A percentile compares a stretch with the other conserved stretches of the same genome.
Evolutionary conservation across 1,284 basidiomycete genomes (phyloP).

Genomic region (Ganoderma lucidum): DNA sequence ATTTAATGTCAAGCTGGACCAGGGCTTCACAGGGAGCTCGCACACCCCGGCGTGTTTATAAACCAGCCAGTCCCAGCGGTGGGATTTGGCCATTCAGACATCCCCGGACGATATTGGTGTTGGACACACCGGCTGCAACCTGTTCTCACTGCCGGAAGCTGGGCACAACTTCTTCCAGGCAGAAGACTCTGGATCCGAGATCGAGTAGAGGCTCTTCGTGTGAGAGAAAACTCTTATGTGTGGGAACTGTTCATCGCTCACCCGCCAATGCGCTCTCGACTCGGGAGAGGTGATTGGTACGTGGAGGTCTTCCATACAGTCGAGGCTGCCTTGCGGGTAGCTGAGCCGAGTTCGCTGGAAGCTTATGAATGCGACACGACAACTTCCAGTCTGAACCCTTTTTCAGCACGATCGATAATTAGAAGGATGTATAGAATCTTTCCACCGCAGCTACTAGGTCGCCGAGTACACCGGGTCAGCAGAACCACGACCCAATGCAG

Average conservation of each 20-base stretch:
- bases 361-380: neutral
- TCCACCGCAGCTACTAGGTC: neutral
- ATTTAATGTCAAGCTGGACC: constrained; percentile 12
- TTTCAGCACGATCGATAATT: neutral
- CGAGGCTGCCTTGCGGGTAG: neutral
- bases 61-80: constrained; percentile 26
- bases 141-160: constrained; percentile 23
- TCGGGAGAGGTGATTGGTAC: neutral
- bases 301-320: neutral
- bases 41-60: constrained; percentile 19
- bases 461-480: constrained; percentile 3
- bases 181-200: constrained; percentile 7
- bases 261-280: neutral
- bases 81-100: constrained; percentile 22
- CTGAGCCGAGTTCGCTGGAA: neutral
- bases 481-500: neutral
- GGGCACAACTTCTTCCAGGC: constrained; percentile 20
- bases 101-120: constrained; percentile 9
- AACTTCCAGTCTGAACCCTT: neutral
- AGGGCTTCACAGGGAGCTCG: constrained; percentile 8
- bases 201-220: constrained; percentile 20
- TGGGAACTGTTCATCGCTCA: constrained; percentile 23
- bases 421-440: neutral
- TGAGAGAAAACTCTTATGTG: constrained; percentile 22
- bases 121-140: constrained; percentile 6